phyloP scores from a whole-genome alignment of 2,329 filamentous ascomycete species.

The Diaporthe sp. region DNA sequence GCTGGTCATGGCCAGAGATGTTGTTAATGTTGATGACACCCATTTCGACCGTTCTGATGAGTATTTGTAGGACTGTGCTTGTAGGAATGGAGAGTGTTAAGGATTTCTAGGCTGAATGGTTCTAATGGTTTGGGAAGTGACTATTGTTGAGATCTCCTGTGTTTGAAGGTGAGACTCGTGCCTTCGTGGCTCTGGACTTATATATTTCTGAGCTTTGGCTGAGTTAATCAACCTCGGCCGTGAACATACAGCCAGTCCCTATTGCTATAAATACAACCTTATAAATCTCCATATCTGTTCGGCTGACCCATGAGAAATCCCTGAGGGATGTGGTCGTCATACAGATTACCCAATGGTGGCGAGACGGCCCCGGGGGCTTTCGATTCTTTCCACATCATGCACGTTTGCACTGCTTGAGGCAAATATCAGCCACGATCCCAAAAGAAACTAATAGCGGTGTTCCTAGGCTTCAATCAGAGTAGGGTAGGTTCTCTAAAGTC shows the following conservation, averaged over 20 bases:
- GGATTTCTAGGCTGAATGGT: background rate
- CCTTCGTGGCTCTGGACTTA: background rate
- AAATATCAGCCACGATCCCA: background rate
- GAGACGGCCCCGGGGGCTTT: background rate
- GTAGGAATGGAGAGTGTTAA: background rate
- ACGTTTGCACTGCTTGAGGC: background rate
- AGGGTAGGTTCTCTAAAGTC: background rate
- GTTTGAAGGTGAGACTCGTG: background rate
- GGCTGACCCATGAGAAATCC: background rate
- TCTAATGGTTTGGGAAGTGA: background rate
- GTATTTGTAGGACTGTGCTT: background rate
- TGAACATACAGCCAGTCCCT: background rate
- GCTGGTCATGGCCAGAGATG: slow-evolving; percentile 3
- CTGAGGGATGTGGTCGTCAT: background rate
- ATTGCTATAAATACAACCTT: background rate
- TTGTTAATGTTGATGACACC: slow-evolving; percentile 18
- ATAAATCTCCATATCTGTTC: background rate
- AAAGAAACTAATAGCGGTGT: background rate
- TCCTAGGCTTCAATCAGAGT: background rate
- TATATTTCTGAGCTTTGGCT: background rate
- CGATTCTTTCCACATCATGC: background rate
- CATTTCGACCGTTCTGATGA: background rate
- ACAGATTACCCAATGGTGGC: background rate
- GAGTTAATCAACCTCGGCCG: too few species aligned
- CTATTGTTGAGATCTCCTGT: background rate